These are phyloP conservation scores for Chamaecrista fasciculata DNA, from an alignment of 306 rosid species.

Conservation along the genomic window DNA sequence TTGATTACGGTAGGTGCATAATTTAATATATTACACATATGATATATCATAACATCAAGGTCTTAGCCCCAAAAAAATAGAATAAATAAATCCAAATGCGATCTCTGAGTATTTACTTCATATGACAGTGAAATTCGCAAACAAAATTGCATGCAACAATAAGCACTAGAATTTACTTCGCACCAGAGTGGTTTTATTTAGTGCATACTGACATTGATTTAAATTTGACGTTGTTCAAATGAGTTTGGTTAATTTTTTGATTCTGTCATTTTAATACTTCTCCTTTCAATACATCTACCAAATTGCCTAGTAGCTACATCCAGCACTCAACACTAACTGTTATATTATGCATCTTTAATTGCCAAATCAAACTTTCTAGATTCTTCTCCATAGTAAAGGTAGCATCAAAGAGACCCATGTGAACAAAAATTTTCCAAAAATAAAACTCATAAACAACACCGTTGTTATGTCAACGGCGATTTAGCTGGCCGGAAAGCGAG, in stretches of 20 bases:
- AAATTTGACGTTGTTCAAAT: not conserved
- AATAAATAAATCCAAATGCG: not conserved
- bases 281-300: not conserved
- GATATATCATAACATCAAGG: too few species aligned
- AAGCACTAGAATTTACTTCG: conserved; percentile 27
- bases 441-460: not conserved
- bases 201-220: not conserved
- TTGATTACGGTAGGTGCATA: too few species aligned
- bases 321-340: not conserved
- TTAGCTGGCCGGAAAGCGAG: conserved; percentile 40
- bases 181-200: conserved; percentile 5
- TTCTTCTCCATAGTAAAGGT: conserved; percentile 9
- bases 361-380: conserved; percentile 25
- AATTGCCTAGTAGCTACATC: not conserved
- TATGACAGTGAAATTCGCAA: conserved; percentile 19
- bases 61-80: not conserved
- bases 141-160: conserved; percentile 26
- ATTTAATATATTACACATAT: too few species aligned
- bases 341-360: conserved; percentile 19
- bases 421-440: conserved; percentile 12
- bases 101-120: conserved; percentile 21
- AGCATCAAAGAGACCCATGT: conserved; percentile 36
- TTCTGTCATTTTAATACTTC: conserved; percentile 2
- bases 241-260: not conserved
- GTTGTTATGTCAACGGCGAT: conserved; percentile 38